Percentiles rank a stretch among this genome's conserved stretches.
These are phyloP conservation scores for Papiliotrema terrestris DNA, from an alignment of 1,284 basidiomycete species.

Conservation along the genomic window DNA sequence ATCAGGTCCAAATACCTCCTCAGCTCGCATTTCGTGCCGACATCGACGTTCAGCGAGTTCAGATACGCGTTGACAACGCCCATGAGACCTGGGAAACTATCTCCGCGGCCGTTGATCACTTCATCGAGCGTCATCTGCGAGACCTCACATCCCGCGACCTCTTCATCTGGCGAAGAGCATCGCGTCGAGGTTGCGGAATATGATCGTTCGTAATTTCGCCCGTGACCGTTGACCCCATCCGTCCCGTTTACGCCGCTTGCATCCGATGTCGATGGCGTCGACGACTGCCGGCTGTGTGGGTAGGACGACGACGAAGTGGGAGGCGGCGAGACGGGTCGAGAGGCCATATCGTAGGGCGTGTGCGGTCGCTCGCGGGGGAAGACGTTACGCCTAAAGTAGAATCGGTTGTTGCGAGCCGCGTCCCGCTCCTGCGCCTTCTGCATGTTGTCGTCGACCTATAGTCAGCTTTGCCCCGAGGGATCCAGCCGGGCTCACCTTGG, in stretches of 20 bases:
- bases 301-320: constrained; percentile 2
- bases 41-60: constrained; percentile 77
- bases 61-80: constrained; percentile 82
- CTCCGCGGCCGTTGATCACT: constrained; percentile 76
- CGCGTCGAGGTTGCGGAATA: constrained; percentile 9
- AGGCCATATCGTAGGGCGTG: constrained; percentile 35
- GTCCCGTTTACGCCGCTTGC: not conserved
- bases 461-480: not conserved
- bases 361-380: constrained; percentile 56
- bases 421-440: constrained; percentile 77
- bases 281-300: constrained; percentile 1
- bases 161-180: constrained; percentile 56
- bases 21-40: constrained; percentile 63
- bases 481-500: constrained; percentile 62
- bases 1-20: constrained; percentile 76
- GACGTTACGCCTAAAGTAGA: constrained; percentile 87
- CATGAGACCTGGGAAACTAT: constrained; percentile 83
- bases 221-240: not conserved
- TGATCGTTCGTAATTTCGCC: not conserved
- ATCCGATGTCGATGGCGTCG: not conserved
- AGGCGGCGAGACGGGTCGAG: constrained; percentile 40
- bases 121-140: constrained; percentile 89
- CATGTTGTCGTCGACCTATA: constrained; percentile 96
- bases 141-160: constrained; percentile 61
- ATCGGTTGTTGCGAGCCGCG: constrained; percentile 69